These are phyloP conservation scores for Leishmania major DNA, from an alignment of 208 protist genomes.

Conservation along the genomic window DNA sequence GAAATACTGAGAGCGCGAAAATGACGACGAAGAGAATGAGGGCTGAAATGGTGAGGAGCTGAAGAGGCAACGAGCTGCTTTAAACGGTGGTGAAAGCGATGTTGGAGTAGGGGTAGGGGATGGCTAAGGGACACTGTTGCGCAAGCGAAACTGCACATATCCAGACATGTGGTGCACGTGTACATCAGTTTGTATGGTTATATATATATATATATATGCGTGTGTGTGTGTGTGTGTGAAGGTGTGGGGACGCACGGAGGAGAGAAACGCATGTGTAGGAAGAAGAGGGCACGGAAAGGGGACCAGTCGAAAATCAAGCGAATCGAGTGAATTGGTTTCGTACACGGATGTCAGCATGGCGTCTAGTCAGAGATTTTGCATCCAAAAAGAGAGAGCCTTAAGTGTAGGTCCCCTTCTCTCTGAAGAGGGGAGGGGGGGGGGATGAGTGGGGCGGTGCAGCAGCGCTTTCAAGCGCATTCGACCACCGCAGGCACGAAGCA, in stretches of 20 bases:
- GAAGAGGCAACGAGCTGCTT: not conserved
- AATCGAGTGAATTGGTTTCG: not conserved
- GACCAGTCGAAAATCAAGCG: not conserved
- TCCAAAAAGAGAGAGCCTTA: not conserved
- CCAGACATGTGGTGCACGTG: not conserved
- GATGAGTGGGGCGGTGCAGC: too few species aligned
- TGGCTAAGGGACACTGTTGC: not conserved
- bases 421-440: not conserved
- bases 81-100: not conserved
- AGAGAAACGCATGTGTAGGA: not conserved
- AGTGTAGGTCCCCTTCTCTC: not conserved
- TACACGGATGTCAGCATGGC: not conserved
- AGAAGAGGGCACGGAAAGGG: not conserved
- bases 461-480: not conserved
- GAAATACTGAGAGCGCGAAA: not conserved
- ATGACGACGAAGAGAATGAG: not conserved
- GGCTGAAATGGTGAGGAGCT: not conserved
- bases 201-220: not conserved
- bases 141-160: not conserved
- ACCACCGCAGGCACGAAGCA: not conserved
- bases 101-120: too few species aligned
- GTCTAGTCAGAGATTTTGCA: not conserved
- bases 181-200: not conserved
- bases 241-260: not conserved
- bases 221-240: not conserved